phyloP scores from a whole-genome alignment of 176 grass and related monocot species.

The Triticum urartu region DNA sequence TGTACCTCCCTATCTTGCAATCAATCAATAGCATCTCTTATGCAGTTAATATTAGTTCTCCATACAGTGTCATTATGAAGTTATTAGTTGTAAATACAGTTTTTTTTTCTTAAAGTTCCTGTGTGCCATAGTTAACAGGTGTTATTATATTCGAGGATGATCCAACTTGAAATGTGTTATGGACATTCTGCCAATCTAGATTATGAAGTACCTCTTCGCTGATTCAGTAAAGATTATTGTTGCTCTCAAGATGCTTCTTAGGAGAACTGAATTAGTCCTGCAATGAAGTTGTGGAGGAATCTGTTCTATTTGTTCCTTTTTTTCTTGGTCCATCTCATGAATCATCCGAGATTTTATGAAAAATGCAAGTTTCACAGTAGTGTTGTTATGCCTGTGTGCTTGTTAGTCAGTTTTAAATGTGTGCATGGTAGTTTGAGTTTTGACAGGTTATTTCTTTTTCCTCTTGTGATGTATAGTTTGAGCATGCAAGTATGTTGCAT shows the following conservation, averaged over 20 bases:
- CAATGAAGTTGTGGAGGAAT: neutral
- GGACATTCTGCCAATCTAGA: neutral
- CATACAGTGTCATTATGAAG: neutral
- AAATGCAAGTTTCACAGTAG: neutral
- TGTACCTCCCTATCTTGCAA: conserved; percentile 29
- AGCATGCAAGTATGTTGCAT: neutral
- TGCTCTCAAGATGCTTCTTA: conserved; percentile 15
- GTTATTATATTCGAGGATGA: neutral
- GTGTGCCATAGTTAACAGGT: neutral
- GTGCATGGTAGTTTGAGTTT: neutral
- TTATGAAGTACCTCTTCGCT: neutral
- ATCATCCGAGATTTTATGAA: neutral
- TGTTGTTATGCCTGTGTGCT: neutral
- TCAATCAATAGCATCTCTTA: conserved; percentile 20
- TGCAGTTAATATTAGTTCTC: conserved; percentile 1
- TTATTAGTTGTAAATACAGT: conserved; percentile 10
- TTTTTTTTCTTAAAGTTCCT: neutral
- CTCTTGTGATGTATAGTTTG: neutral
- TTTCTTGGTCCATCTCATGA: conserved; percentile 2
- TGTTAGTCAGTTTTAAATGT: neutral
- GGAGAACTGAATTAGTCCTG: neutral
- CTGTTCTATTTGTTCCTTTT: neutral
- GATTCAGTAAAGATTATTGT: conserved; percentile 33
- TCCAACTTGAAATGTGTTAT: neutral
- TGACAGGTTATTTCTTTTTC: neutral